These are phyloP conservation scores for Hypomontagnella submonticulosa DNA, from an alignment of 495 filamentous ascomycete genomes.

Conservation along the genomic window DNA sequence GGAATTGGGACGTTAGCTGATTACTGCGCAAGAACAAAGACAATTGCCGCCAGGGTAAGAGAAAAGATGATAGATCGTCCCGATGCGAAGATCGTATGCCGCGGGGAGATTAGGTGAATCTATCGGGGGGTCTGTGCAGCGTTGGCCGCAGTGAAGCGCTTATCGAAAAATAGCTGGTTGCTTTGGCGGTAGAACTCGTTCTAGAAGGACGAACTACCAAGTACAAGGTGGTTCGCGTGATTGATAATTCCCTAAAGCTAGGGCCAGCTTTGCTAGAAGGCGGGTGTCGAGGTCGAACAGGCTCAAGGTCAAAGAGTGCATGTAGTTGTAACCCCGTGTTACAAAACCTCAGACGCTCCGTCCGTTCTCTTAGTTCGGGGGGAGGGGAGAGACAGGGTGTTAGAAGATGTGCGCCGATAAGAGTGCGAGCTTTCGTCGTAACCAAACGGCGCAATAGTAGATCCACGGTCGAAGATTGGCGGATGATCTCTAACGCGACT, in stretches of 20 bases:
- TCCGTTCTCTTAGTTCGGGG: conserved; percentile 16
- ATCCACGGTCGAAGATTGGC: conserved; percentile 7
- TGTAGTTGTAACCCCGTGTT: conserved; percentile 35
- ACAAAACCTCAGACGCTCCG: conserved; percentile 31
- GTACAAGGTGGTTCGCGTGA: conserved; percentile 15
- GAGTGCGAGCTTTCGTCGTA: conserved; percentile 17
- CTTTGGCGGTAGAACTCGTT: conserved; percentile 6
- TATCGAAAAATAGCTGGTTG: conserved; percentile 17
- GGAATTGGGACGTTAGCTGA: conserved; percentile 29
- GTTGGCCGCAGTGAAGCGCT: conserved; percentile 7
- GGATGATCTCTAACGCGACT: background rate
- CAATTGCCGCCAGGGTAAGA: conserved; percentile 3
- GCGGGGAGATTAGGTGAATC: conserved; percentile 18
- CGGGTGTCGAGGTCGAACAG: conserved; percentile 21
- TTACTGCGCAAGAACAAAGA: conserved; percentile 29
- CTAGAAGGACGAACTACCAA: conserved; percentile 12
- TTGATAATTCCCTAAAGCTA: conserved; percentile 5
- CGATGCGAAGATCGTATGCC: conserved; percentile 23
- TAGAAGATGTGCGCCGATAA: conserved; percentile 28
- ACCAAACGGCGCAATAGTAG: conserved; percentile 8
- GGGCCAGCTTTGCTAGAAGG: conserved; percentile 11
- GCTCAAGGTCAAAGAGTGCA: conserved; percentile 36
- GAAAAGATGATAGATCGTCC: conserved; percentile 18
- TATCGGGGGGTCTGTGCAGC: conserved; percentile 29
- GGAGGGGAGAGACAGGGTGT: conserved; percentile 23